Evolutionary conservation across 2,329 filamentous ascomycete genomes (phyloP).

Genomic region (Neoscytalidium dimidiatum): DNA sequence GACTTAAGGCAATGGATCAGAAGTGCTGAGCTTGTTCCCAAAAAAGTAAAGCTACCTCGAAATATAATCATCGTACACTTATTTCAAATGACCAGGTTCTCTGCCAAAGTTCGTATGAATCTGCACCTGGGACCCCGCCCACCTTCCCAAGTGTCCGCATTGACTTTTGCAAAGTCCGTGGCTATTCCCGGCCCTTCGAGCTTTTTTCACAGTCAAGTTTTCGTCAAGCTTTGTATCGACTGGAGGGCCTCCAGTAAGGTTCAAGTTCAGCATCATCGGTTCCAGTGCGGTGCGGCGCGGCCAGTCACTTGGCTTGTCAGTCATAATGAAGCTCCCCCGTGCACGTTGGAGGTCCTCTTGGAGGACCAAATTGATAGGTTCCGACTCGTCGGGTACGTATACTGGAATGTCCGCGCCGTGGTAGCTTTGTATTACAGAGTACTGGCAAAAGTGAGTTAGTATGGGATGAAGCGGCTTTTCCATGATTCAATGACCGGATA

Average conservation of each 20-base stretch:
- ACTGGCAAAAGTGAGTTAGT: neutral
- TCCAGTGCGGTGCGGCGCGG: conserved; percentile 21
- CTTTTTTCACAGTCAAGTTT: conserved; percentile 20
- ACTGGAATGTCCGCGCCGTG: neutral
- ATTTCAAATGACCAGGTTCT: neutral
- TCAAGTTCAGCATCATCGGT: conserved; percentile 24
- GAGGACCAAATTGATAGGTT: conserved; percentile 22
- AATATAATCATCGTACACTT: neutral
- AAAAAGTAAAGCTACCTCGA: too few species aligned
- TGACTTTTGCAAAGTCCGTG: conserved; percentile 25
- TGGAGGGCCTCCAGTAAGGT: conserved; percentile 27
- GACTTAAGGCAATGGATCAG: too few species aligned
- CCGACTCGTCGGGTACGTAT: neutral
- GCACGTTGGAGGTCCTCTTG: conserved; percentile 21
- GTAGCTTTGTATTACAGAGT: neutral
- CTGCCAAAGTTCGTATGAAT: neutral
- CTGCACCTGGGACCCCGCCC: neutral
- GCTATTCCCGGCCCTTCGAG: conserved; percentile 23
- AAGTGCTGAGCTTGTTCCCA: too few species aligned
- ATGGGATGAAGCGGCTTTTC: accelerated
- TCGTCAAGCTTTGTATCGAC: conserved; percentile 2
- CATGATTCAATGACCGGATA: neutral
- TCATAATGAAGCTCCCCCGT: conserved; percentile 26
- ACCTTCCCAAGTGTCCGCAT: conserved; percentile 15
- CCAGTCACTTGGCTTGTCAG: conserved; percentile 24